Evolutionary conservation across 345 rosid genomes (phyloP), one percentile per base, ranked within the genome.

Genomic region (Eucalyptus victrix): DNA sequence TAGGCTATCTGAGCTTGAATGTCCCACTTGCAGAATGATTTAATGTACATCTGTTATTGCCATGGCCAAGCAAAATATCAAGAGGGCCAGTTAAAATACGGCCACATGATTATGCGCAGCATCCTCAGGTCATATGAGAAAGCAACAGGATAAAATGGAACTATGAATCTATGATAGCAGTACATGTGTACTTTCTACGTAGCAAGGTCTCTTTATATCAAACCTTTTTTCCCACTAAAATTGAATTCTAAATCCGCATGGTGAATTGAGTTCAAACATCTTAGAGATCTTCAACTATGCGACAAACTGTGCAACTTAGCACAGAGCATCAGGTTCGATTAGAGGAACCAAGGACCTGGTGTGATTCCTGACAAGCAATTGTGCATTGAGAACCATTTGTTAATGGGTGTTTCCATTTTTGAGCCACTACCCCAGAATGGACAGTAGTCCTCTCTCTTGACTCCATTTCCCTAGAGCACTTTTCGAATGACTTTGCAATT

Each of bases 261-360:
- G 81, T 2, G 4, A 72, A 72, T 37, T 37, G 28, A 37, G 45
- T 37, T 72, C 81, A 37, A 72, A 37, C 28, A 72, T 19, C 81
- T 72, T 37, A 72, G 81, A 72, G 81, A 37, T 72, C 81, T 37
- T 72, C 81, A 10, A 21, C 81, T 37, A 11, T 72, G 45, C 8
- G 5, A 72, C 45, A 37, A 17, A 72, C 28, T 5, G 3, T 72
- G 45, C 81, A 34, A 72, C 80, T 32, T 32, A 19, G 44, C 45
- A 72, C 81, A 72, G 40, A 18, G 81, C 26, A 21, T 37, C 81
- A 19, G 45, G 81, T 72, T 72, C 45, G 4, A 37, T 37, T 37
- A 34, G 15, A 72, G 81, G 81, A 26, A 83, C 93, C 89, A 89
- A 93, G 94, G 89, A 89, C 91, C 53, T 89, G 69, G 44, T 86